phyloP scores from a whole-genome alignment of 768 basidiomycete genomes.

The Leccinum variicolor region DNA sequence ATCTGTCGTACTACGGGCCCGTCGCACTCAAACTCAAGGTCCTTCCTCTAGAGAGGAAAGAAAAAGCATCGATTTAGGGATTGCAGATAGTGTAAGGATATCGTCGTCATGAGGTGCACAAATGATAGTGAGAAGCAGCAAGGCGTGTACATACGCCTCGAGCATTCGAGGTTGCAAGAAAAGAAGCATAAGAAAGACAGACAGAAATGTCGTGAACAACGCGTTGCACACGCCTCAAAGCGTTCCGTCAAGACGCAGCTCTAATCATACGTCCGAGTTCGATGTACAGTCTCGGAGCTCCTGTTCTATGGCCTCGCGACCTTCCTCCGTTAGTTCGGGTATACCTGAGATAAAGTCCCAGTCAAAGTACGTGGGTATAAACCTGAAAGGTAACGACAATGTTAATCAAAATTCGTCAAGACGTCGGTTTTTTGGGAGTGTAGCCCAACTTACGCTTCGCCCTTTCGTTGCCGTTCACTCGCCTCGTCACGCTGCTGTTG shows the following conservation, averaged over 20 bases:
- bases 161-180: conserved; percentile 2
- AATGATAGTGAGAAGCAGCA: conserved; percentile 8
- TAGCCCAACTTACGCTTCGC: conserved; percentile 59
- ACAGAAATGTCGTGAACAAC: conserved; percentile 3
- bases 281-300: conserved; percentile 42
- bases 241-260: not conserved
- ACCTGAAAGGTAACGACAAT: conserved; percentile 40
- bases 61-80: conserved; percentile 10
- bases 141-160: conserved; percentile 1
- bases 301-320: conserved; percentile 68
- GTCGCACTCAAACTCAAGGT: not conserved
- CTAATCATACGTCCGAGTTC: conserved; percentile 16
- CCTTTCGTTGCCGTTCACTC: conserved; percentile 80
- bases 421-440: not conserved
- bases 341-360: conserved; percentile 62
- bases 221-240: not conserved
- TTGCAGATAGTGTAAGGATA: conserved; percentile 28
- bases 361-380: conserved; percentile 75
- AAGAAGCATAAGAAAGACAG: not conserved
- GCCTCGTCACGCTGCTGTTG: conserved; percentile 90
- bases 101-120: conserved; percentile 21
- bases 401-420: not conserved
- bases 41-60: not conserved
- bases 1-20: not conserved
- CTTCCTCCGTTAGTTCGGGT: conserved; percentile 65